Evolutionary conservation across 2,329 filamentous ascomycete species (phyloP).

Genomic region (Plectosphaerella sp.): DNA sequence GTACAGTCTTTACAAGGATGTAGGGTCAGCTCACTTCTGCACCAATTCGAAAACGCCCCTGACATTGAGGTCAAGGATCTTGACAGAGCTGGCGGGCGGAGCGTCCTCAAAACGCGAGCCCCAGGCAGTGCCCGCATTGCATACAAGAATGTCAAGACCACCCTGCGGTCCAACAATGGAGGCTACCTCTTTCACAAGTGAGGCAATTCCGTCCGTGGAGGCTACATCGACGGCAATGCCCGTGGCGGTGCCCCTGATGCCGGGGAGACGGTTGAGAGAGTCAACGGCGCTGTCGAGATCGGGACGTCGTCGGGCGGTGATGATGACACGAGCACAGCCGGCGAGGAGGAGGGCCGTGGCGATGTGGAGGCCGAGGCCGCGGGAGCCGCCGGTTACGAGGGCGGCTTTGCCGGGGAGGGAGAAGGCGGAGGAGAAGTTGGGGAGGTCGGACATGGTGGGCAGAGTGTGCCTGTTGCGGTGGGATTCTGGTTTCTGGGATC

Average conservation of each 20-base stretch:
- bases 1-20: neutral
- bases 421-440: slow-evolving; percentile 21
- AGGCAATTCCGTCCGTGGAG: slow-evolving; percentile 55
- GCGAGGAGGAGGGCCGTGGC: slow-evolving; percentile 64
- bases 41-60: slow-evolving; percentile 67
- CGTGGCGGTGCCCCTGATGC: slow-evolving; percentile 54
- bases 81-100: slow-evolving; percentile 56
- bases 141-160: slow-evolving; percentile 62
- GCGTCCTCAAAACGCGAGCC: slow-evolving; percentile 60
- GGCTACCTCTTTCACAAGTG: slow-evolving; percentile 52
- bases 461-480: no score
- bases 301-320: slow-evolving; percentile 64
- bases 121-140: slow-evolving; percentile 70
- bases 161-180: slow-evolving; percentile 47
- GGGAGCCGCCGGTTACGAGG: slow-evolving; percentile 43
- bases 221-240: slow-evolving; percentile 63
- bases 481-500: neutral
- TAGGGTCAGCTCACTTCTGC: slow-evolving; percentile 39
- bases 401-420: slow-evolving; percentile 34
- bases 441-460: slow-evolving; percentile 20
- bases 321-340: slow-evolving; percentile 67
- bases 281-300: slow-evolving; percentile 55
- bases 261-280: slow-evolving; percentile 59
- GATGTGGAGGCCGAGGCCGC: slow-evolving; percentile 54
- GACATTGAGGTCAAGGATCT: slow-evolving; percentile 68